phyloP scores from a whole-genome alignment of 768 basidiomycete genomes.

The Saitozyma podzolica region DNA sequence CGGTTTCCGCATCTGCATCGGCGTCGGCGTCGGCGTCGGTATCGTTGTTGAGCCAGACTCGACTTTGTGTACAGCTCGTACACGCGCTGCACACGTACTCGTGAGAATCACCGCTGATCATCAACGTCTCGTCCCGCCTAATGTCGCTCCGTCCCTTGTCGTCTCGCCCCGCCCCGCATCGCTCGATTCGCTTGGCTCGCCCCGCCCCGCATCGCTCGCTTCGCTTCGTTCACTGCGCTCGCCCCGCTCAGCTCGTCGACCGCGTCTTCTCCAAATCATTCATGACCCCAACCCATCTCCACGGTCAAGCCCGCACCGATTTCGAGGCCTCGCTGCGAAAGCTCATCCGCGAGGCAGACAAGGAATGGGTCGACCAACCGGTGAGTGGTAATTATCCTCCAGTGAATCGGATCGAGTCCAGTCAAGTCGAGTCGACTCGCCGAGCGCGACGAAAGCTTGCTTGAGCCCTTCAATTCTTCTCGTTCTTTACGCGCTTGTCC shows the following conservation, averaged over 20 bases:
- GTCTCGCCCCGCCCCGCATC: neutral
- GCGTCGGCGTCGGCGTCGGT: too few species aligned
- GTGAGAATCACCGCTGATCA: too few species aligned
- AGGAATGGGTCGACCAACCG: slow-evolving; percentile 71
- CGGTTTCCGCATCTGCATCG: too few species aligned
- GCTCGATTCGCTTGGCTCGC: neutral
- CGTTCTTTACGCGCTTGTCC: too few species aligned
- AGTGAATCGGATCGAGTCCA: neutral
- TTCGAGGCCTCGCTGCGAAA: slow-evolving; percentile 60
- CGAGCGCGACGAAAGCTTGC: neutral
- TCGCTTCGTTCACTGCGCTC: slow-evolving; percentile 1
- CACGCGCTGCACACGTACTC: too few species aligned
- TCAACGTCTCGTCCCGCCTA: too few species aligned
- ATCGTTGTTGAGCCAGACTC: too few species aligned
- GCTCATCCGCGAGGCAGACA: slow-evolving; percentile 62
- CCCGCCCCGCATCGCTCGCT: neutral
- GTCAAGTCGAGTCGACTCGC: neutral
- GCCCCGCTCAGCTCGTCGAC: slow-evolving; percentile 55
- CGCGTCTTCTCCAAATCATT: slow-evolving; percentile 83
- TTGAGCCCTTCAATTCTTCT: too few species aligned
- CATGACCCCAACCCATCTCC: slow-evolving; percentile 63
- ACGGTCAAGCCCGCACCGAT: slow-evolving; percentile 58
- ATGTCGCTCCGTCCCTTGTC: too few species aligned
- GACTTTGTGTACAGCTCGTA: too few species aligned
- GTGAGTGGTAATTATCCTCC: slow-evolving; percentile 20